These are phyloP conservation scores for Pontederia paniculata DNA, from an alignment of 176 grass and related monocot genomes.

Conservation along the genomic window DNA sequence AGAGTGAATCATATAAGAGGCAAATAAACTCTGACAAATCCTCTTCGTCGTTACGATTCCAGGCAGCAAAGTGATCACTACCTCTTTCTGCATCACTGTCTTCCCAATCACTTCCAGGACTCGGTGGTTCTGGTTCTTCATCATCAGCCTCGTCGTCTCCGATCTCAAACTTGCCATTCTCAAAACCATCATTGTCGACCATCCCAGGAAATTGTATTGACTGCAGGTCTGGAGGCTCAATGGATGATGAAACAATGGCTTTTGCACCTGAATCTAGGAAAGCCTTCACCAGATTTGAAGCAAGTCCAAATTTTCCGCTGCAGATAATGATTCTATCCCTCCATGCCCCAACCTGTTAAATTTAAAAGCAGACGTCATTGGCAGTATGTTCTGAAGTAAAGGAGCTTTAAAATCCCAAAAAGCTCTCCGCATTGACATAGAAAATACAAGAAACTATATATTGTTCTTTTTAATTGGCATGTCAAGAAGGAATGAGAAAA, in stretches of 20 bases:
- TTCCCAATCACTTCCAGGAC: conserved; percentile 87
- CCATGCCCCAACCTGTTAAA: conserved; percentile 75
- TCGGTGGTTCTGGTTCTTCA: conserved; percentile 42
- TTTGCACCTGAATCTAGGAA: conserved; percentile 81
- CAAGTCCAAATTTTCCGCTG: conserved; percentile 62
- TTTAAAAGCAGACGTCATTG: not conserved
- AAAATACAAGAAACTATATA: no score
- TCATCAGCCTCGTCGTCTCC: conserved; percentile 71
- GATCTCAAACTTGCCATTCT: conserved; percentile 73
- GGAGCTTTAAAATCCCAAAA: not conserved
- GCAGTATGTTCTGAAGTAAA: not conserved
- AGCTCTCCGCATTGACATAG: no score
- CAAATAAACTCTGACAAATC: conserved; percentile 65
- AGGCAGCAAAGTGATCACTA: conserved; percentile 16
- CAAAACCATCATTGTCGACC: conserved; percentile 33
- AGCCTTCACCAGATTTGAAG: conserved; percentile 59
- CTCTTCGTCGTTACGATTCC: conserved; percentile 55
- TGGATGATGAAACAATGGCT: conserved; percentile 70
- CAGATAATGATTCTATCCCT: conserved; percentile 81
- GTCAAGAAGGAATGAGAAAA: no score
- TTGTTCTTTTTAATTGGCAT: no score
- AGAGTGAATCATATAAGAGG: conserved; percentile 70
- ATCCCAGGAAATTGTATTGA: conserved; percentile 46
- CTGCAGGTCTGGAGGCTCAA: conserved; percentile 61
- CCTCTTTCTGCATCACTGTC: conserved; percentile 57